Evolutionary conservation across 2,329 filamentous ascomycete genomes (phyloP), one percentile per base, ranked within the genome.

Genomic region (Ophiocordyceps polyrhachis-furcata): DNA sequence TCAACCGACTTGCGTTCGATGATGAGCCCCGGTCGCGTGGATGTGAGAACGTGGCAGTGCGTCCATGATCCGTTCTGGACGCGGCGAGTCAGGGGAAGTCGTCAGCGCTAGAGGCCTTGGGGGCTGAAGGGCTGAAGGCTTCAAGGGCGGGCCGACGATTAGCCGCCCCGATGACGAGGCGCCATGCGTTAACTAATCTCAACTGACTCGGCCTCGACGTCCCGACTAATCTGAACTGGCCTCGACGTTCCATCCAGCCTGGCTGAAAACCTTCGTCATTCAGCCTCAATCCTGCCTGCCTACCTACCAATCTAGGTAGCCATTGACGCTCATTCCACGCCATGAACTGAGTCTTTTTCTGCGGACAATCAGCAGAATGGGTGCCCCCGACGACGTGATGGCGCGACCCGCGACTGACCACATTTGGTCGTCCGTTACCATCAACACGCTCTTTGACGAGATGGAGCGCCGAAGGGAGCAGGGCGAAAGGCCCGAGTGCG

Each of bases 381-480:
- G 47, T 43, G 50, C 43, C 46, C 32, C 43, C 25, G 12, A 23
- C 20, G 43, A 42, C n/a, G 50, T 47, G 46, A 44, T 44, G 45
- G 46, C 43, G n/a, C 49, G 6, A 15, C 28, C 40, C 15, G 20
- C 49, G 40, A 21, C 40, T 60, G 59, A 56, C 49, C 51, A 55
- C 9, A 54, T 54, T 15, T 63, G 71, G 69, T 62, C 69, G 41
- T 66, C 64, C n/a, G 60, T 76, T 32, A 62, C 73, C 3, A 74
- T 71, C 47, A 60, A 69, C 35, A 45, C 68, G 37, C 65, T 76
- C 43, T 63, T 68, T 42, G 68, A 69, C 49, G 73, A 77, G 55
- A 62, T 77, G 19, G 60, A 63, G 28, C 63, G 64, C 51, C 68
- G 73, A 45, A 64, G 66, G 46, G 54, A 59, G 9, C 56, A 59